Percentiles rank a stretch among this genome's conserved stretches.
Evolutionary conservation across 139 green algal genomes (phyloP).

Genomic region (Helicosporidium sp.): DNA sequence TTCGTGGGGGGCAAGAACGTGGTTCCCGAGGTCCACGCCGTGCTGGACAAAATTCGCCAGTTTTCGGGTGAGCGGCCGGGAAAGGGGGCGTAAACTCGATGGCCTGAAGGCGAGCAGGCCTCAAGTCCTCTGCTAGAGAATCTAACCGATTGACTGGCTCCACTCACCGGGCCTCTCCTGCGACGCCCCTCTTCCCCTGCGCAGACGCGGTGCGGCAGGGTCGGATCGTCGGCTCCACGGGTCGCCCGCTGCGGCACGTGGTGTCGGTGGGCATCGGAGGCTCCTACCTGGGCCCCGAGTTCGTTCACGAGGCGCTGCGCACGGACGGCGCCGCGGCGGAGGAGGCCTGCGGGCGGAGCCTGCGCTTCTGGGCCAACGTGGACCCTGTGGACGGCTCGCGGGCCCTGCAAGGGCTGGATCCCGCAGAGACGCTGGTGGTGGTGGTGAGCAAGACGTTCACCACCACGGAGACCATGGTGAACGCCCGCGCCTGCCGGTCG

Average conservation of each 20-base stretch:
- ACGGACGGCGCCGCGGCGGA: constrained; percentile 28
- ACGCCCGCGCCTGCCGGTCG: constrained; percentile 68
- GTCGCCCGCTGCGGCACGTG: constrained; percentile 85
- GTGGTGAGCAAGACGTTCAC: constrained; percentile 99
- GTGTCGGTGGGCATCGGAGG: constrained; percentile 95
- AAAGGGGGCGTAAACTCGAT: no score
- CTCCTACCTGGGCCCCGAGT: constrained; percentile 88
- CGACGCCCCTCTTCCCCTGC: background rate
- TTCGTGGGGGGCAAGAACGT: constrained; percentile 40
- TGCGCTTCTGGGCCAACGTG: constrained; percentile 96
- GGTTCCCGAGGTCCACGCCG: constrained; percentile 84
- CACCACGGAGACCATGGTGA: constrained; percentile 98
- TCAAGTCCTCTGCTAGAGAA: no score
- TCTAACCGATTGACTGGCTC: no score
- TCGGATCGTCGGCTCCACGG: constrained; percentile 79
- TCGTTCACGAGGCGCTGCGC: constrained; percentile 89
- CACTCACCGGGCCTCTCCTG: no score
- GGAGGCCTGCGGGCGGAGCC: constrained; percentile 18
- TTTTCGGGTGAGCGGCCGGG: constrained; percentile 33
- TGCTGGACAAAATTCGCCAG: constrained; percentile 95
- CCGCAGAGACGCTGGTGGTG: constrained; percentile 79
- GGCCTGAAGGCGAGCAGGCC: no score
- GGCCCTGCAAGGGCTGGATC: constrained; percentile 60
- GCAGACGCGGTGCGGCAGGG: constrained; percentile 28
- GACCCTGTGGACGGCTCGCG: constrained; percentile 93